phyloP scores from a whole-genome alignment of 129 eudicot species.

The Helichrysum umbraculigerum region DNA sequence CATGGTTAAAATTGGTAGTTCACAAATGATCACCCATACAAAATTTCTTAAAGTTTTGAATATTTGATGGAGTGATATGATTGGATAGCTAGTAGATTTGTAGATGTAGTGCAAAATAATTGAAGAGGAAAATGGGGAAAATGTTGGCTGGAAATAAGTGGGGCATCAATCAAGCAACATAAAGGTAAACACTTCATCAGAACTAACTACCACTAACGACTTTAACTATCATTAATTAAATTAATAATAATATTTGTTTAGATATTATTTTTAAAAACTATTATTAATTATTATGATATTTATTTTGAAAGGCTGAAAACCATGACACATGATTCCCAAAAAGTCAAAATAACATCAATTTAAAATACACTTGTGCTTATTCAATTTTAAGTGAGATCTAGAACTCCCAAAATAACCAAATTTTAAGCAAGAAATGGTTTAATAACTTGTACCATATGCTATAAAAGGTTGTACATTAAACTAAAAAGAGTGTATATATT shows the following conservation, averaged over 20 bases:
- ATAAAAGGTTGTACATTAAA: conserved; percentile 16
- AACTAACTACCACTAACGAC: conserved; percentile 30
- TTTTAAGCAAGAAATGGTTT: neutral
- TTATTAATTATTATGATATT: no score
- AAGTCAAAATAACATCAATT: neutral
- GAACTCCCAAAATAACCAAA: conserved; percentile 14
- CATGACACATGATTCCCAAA: neutral
- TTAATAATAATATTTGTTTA: no score
- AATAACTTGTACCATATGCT: conserved; percentile 33
- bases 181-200: conserved; percentile 23
- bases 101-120: neutral
- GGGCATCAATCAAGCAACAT: conserved; percentile 10
- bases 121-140: conserved; percentile 12
- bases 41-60: no score
- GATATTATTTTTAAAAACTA: no score
- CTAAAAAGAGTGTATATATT: conserved; percentile 25
- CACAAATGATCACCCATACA: no score
- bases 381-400: conserved; percentile 24
- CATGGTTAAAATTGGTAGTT: no score
- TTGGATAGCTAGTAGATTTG: no score
- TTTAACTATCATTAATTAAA: neutral
- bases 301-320: neutral
- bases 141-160: conserved; percentile 27
- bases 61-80: no score
- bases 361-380: neutral